Base-by-base conservation (phyloP, 257 asterid species). In the Gentiana dahurica region DNA sequence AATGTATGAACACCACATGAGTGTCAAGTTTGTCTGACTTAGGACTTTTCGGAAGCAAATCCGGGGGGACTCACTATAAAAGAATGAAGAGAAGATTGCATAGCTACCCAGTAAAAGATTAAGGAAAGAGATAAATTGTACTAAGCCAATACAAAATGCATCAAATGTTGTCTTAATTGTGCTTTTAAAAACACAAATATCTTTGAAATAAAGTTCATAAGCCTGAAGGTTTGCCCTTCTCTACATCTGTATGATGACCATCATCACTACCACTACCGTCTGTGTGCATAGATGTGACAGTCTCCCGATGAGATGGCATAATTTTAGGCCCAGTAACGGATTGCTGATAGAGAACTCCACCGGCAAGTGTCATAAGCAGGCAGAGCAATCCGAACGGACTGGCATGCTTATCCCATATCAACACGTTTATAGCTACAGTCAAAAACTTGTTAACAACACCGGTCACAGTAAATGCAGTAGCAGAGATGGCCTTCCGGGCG, bases 391-490 rank as follows among this genome's bases (percentile, higher is more conserved):
- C 98, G 41, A 85, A 67, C n/a, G 95, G 95, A 60, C 82, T 81
- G 39, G 98, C 90, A 75, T 88, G 98, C 75, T 88, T 92, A 77
- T 92, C 98, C 98, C 98, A 92, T 60, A 92, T 87, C 81, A 75
- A 38, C 73, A 92, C 95, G 70, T 92, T 92, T 59, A 92, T 92
- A 0, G 90, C 88, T 52, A 92, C 97, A 5, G 98, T 88, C 80
- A 92, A 64, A 64, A 92, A 88, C 77, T 88, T 92, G 75, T 92
- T 92, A 67, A 92, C 97, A 58, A 92, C 98, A 41, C 98, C 97
- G 0, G 95, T 85, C 46, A 92, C 98, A 0, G 98, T 92, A 66
- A 92, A 92, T 9, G 94, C 95, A 61, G 98, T 92, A 4, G 98
- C 98, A 8, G 98, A 88, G 38, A 92, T 79, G 4, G 95, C 97